Conservation (phyloP, 768 basidiomycete genomes). For the Chalciporus piperatus region DNA sequence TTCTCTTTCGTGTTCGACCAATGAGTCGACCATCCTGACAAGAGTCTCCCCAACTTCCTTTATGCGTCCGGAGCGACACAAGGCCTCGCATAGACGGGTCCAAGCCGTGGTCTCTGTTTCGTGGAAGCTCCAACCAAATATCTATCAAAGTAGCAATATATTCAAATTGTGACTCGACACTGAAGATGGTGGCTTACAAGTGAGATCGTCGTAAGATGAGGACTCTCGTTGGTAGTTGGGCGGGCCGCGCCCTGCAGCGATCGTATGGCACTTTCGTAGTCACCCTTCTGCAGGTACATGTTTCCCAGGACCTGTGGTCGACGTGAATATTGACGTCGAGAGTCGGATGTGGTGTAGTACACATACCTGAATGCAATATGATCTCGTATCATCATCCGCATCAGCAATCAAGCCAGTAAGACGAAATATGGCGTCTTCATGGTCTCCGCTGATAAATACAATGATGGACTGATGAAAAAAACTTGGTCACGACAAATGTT, state of each 20-base stretch:
- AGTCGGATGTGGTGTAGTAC: neutral
- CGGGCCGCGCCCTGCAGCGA: neutral
- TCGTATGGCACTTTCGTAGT: neutral
- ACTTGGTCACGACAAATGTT: too few relatives aligned
- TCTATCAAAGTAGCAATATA: neutral
- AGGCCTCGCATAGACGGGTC: neutral
- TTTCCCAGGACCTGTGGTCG: neutral
- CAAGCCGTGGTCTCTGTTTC: neutral
- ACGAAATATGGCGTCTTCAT: neutral
- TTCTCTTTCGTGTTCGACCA: neutral
- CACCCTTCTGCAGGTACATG: slow-evolving; percentile 3
- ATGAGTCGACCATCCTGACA: neutral
- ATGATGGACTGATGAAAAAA: neutral
- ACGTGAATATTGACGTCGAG: neutral
- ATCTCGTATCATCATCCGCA: neutral
- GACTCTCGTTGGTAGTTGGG: neutral
- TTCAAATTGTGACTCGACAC: neutral
- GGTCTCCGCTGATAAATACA: neutral
- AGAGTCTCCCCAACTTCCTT: neutral
- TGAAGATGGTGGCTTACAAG: neutral
- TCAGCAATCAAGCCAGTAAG: neutral
- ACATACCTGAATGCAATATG: neutral
- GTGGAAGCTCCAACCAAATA: neutral
- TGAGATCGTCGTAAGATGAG: neutral
- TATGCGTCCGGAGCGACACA: neutral